These are phyloP conservation scores for Xylaria sp. DNA, from an alignment of 2,329 filamentous ascomycete genomes.

Conservation along the genomic window DNA sequence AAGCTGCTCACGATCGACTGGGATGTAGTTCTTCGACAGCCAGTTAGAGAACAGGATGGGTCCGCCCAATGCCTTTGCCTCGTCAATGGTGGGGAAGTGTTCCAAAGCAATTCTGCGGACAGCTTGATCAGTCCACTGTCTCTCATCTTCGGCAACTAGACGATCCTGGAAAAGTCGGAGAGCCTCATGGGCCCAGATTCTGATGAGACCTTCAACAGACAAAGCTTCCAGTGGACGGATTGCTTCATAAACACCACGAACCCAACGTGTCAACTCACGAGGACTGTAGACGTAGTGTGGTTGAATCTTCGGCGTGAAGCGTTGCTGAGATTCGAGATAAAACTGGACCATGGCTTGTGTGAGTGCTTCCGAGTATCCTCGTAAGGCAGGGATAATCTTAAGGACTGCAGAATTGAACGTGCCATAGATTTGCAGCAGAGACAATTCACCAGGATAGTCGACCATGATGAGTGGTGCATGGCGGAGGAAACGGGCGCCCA, in stretches of 20 bases:
- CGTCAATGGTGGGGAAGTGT: conserved; percentile 92
- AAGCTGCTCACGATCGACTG: conserved; percentile 89
- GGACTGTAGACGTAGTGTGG: conserved; percentile 99
- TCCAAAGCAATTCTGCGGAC: conserved; percentile 83
- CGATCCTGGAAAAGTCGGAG: conserved; percentile 95
- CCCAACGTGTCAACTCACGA: conserved; percentile 96
- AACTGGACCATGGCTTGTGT: conserved; percentile 98
- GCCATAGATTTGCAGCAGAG: conserved; percentile 94
- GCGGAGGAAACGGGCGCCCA: conserved; percentile 88
- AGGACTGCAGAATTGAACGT: conserved; percentile 95
- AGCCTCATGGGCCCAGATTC: conserved; percentile 98
- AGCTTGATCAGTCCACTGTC: conserved; percentile 88
- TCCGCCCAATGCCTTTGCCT: conserved; percentile 78
- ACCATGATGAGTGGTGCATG: conserved; percentile 99
- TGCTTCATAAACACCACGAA: conserved; percentile 93
- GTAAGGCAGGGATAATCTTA: conserved; percentile 92
- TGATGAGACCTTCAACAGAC: conserved; percentile 82
- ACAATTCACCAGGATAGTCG: conserved; percentile 93
- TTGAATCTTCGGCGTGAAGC: conserved; percentile 94
- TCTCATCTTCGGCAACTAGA: conserved; percentile 88
- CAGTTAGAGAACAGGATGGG: conserved; percentile 99
- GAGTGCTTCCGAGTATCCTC: conserved; percentile 87
- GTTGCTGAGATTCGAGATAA: conserved; percentile 88
- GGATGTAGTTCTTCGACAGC: conserved; percentile 97
- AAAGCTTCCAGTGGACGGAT: conserved; percentile 87